These are phyloP conservation scores for Ustilago curta DNA, from an alignment of 1,284 basidiomycete genomes.

Conservation along the genomic window DNA sequence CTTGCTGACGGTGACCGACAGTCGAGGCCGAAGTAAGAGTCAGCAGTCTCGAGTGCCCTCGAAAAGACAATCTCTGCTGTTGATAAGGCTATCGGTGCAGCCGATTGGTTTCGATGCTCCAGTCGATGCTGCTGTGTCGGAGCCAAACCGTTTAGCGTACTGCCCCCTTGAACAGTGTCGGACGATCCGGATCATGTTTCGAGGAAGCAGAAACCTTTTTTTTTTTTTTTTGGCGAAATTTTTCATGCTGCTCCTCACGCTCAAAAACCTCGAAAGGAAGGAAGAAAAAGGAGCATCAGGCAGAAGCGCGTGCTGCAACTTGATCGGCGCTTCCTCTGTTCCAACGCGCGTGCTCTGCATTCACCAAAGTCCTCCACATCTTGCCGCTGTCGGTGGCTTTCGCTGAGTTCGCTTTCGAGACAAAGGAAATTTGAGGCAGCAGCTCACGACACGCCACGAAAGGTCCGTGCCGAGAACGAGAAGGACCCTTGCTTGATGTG, in stretches of 20 bases:
- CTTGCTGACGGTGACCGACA: neutral
- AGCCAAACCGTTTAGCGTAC: neutral
- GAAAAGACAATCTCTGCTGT: neutral
- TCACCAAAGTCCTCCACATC: slow-evolving; percentile 13
- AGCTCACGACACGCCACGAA: neutral
- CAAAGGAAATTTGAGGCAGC: neutral
- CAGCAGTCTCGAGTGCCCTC: too few species aligned
- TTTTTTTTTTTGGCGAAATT: slow-evolving; percentile 15
- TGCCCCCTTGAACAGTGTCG: slow-evolving; percentile 10
- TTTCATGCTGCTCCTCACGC: neutral
- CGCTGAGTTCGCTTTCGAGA: neutral
- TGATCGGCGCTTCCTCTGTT: too few species aligned
- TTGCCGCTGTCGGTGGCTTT: neutral
- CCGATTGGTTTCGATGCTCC: neutral
- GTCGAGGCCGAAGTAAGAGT: neutral
- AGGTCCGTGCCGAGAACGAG: slow-evolving; percentile 6
- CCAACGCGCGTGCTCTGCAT: slow-evolving; percentile 4
- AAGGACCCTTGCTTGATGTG: neutral
- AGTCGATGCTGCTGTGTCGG: neutral
- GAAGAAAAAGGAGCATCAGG: neutral
- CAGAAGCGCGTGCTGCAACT: neutral
- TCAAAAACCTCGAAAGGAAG: neutral
- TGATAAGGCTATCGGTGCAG: neutral
- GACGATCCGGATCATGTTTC: slow-evolving; percentile 23
- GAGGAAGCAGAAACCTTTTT: neutral